Base-by-base conservation (phyloP, 2,329 filamentous ascomycete species). In the Huntiella bhutanensis region DNA sequence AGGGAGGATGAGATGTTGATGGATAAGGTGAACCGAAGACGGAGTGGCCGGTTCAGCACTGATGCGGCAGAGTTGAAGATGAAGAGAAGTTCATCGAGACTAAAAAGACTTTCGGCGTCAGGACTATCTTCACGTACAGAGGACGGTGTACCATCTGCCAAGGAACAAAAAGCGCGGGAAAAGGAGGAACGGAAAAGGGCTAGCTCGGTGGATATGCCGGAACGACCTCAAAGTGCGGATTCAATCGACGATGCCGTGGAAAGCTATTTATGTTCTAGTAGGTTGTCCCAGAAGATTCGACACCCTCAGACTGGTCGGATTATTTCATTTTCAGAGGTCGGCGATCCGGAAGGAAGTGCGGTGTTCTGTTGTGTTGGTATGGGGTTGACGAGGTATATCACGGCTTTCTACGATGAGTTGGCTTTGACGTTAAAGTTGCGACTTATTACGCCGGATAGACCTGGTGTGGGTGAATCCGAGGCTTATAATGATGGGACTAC, bases 331-430 rank as follows among this genome's bases (percentile, higher is more conserved):
- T 96, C 88, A 0, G 91, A 98, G 60, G 91, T 98, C 2, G 91
- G 91, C 11, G 87, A 96, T 59, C 78, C 87, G 0, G 76, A 88
- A 38, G 91, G 91, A 1, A 88, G 81, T 53, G 88, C 86, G 2
- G 84, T 98, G 2, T 87, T 98, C 54, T 92, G 91, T 58, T 98
- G 91, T 56, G 86, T 98, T 2, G 91, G 91, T 15, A 98, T 98
- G 91, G 91, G 91, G 0, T 63, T 98, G 55, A 98, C 91, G 8
- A 75, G 91, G 61, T 98, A 91, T 58, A 82, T 98, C 50, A 95
- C 85, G 51, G 86, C 87, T 0, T 98, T 98, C 59, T 98, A 96
- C 58, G 91, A 98, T 59, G 91, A 98, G 60, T 68, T 98, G 45
- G 91, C 91, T 2, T 65, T 83, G 56, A 93, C 87, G 1, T 65